Evolutionary conservation across 148 eudicot species (phyloP).

Genomic region (Dysphania ambrosioides): DNA sequence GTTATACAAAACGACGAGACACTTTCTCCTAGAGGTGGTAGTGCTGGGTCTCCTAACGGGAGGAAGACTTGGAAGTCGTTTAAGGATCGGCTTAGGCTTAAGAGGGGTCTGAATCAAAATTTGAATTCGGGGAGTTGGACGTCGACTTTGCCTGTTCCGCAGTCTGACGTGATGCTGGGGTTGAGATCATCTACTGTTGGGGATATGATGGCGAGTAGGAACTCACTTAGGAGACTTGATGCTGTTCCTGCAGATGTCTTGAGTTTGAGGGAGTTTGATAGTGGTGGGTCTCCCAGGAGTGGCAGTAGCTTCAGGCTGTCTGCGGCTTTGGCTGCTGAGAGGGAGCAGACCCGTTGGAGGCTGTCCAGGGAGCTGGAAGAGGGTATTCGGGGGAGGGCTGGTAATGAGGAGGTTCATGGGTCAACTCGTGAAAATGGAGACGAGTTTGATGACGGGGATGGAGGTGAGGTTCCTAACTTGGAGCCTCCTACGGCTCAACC

Average conservation of each 20-base stretch:
- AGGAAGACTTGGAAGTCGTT: constrained; percentile 41
- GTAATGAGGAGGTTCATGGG: constrained; percentile 18
- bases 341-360: constrained; percentile 41
- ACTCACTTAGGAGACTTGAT: constrained; percentile 30
- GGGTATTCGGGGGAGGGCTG: constrained; percentile 20
- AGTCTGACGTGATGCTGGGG: constrained; percentile 15
- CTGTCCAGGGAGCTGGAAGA: constrained; percentile 28
- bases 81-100: constrained; percentile 33
- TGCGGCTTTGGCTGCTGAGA: constrained; percentile 44
- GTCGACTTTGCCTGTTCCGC: constrained; percentile 11
- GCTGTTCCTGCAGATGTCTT: constrained; percentile 28
- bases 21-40: constrained; percentile 14
- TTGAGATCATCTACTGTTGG: constrained; percentile 2
- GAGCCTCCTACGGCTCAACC: constrained; percentile 24
- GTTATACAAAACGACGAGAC: constrained; percentile 44
- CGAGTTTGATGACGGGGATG: constrained; percentile 25
- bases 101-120: constrained; percentile 19
- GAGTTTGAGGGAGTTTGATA: constrained; percentile 26
- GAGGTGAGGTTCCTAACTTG: constrained; percentile 18
- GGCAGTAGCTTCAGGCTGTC: constrained; percentile 45
- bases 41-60: constrained; percentile 7
- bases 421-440: constrained; percentile 1
- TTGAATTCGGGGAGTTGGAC: constrained; percentile 18
- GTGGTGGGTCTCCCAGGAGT: constrained; percentile 32
- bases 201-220: constrained; percentile 15